Percentiles rank a stretch among this genome's conserved stretches.
Conservation (phyloP, 495 filamentous ascomycete genomes). For the Penicillium alfredii region DNA sequence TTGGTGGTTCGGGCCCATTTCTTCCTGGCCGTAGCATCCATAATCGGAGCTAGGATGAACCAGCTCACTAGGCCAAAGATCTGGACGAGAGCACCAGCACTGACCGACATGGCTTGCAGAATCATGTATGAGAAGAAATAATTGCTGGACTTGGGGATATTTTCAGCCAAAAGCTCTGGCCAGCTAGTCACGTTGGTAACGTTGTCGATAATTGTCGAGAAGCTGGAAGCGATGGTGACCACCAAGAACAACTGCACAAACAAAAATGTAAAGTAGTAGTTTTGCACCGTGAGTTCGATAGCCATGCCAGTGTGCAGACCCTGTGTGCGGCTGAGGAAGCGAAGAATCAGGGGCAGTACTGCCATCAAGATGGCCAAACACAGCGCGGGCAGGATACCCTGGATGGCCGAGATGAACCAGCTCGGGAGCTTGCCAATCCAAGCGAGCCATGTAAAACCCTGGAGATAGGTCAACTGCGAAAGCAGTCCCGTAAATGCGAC, state of each 20-base stretch:
- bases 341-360: slow-evolving; percentile 72
- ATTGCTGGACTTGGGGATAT: slow-evolving; percentile 83
- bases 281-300: slow-evolving; percentile 75
- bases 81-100: slow-evolving; percentile 87
- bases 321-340: slow-evolving; percentile 65
- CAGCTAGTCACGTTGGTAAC: slow-evolving; percentile 54
- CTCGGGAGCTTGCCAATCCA: slow-evolving; percentile 62
- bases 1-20: slow-evolving; percentile 84
- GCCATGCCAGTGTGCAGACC: slow-evolving; percentile 79
- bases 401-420: slow-evolving; percentile 64
- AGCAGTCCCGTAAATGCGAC: slow-evolving; percentile 82
- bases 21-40: slow-evolving; percentile 82
- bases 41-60: slow-evolving; percentile 69
- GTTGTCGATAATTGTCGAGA: slow-evolving; percentile 58
- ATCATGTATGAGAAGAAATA: slow-evolving; percentile 99
- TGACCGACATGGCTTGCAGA: slow-evolving; percentile 83
- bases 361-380: slow-evolving; percentile 74
- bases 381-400: slow-evolving; percentile 79
- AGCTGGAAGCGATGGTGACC: slow-evolving; percentile 80
- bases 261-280: slow-evolving; percentile 90
- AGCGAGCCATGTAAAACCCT: slow-evolving; percentile 58
- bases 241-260: slow-evolving; percentile 95
- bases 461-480: slow-evolving; percentile 66
- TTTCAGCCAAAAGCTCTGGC: slow-evolving; percentile 67
- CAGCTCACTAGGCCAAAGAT: slow-evolving; percentile 68